These are phyloP conservation scores for Dalbergia cochinchinensis DNA, from an alignment of 306 rosid species.

Conservation along the genomic window DNA sequence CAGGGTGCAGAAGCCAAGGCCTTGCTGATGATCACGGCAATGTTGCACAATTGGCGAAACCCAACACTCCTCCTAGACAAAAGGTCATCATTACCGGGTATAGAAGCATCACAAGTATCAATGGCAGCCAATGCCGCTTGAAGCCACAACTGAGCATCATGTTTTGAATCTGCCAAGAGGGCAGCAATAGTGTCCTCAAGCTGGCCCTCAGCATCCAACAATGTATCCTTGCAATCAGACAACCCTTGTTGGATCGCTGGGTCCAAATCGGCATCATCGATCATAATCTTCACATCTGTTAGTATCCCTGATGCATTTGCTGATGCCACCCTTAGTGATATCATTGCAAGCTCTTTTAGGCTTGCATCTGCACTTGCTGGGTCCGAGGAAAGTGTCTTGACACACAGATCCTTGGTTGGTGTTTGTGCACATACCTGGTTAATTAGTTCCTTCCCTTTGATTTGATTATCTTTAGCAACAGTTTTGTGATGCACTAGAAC, in stretches of 20 bases:
- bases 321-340: conserved; percentile 29
- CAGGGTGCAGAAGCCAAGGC: not conserved
- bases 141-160: conserved; percentile 43
- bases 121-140: conserved; percentile 49
- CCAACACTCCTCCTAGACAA: not conserved
- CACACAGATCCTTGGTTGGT: conserved; percentile 1
- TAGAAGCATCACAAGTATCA: conserved; percentile 47
- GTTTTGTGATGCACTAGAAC: conserved; percentile 23
- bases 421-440: conserved; percentile 13
- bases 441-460: not conserved
- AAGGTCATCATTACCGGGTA: conserved; percentile 44
- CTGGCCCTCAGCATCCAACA: conserved; percentile 49
- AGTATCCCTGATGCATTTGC: conserved; percentile 27
- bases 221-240: conserved; percentile 49
- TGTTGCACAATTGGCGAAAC: conserved; percentile 52
- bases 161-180: not conserved
- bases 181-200: conserved; percentile 45
- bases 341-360: conserved; percentile 30
- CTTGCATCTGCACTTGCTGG: not conserved
- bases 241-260: conserved; percentile 50
- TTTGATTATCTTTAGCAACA: not conserved
- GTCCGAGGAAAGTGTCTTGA: not conserved
- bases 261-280: conserved; percentile 9
- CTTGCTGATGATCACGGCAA: conserved; percentile 40
- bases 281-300: conserved; percentile 15